Conservation (phyloP, 495 filamentous ascomycete genomes). For the Penicillium dipodomyicola region DNA sequence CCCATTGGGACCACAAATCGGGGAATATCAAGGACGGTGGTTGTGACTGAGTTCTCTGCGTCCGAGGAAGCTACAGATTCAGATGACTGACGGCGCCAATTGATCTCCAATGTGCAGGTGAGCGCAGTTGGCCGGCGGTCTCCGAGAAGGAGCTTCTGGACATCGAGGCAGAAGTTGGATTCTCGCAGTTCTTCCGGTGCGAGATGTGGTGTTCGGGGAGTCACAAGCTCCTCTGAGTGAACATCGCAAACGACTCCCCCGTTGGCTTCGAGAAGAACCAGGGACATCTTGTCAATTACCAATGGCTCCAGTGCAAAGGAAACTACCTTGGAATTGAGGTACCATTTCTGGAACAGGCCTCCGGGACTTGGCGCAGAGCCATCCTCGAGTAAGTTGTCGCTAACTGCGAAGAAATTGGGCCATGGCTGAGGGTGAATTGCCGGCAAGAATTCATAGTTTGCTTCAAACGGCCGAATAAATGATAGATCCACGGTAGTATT, state of each 20-base stretch:
- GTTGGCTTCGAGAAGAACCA: slow-evolving; percentile 54
- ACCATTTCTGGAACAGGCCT: slow-evolving; percentile 82
- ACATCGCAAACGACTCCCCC: slow-evolving; percentile 53
- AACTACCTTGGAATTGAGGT: slow-evolving; percentile 65
- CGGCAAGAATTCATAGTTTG: slow-evolving; percentile 79
- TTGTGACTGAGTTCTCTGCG: slow-evolving; percentile 25
- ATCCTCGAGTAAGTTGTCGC: slow-evolving; percentile 36
- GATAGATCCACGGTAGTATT: slow-evolving; percentile 61
- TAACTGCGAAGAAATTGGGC: slow-evolving; percentile 76
- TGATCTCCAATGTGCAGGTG: slow-evolving; percentile 71
- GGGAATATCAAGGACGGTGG: slow-evolving; percentile 67
- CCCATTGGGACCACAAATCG: slow-evolving; percentile 73
- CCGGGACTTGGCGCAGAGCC: slow-evolving; percentile 33
- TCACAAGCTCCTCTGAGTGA: slow-evolving; percentile 38
- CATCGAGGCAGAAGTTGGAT: slow-evolving; percentile 65
- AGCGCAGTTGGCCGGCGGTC: slow-evolving; percentile 70
- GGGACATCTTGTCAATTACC: slow-evolving; percentile 59
- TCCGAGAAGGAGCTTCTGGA: slow-evolving; percentile 72
- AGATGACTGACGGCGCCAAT: slow-evolving; percentile 61
- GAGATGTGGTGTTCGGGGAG: slow-evolving; percentile 39
- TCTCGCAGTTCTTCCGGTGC: slow-evolving; percentile 63
- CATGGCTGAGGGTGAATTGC: slow-evolving; percentile 72
- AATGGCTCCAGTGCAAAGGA: slow-evolving; percentile 74
- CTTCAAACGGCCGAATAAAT: slow-evolving; percentile 80
- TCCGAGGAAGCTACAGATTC: slow-evolving; percentile 8